Evolutionary conservation across 352 stramenopile species (phyloP), one percentile per base, ranked within the genome.

Genomic region (Pythium scleroteichum): DNA sequence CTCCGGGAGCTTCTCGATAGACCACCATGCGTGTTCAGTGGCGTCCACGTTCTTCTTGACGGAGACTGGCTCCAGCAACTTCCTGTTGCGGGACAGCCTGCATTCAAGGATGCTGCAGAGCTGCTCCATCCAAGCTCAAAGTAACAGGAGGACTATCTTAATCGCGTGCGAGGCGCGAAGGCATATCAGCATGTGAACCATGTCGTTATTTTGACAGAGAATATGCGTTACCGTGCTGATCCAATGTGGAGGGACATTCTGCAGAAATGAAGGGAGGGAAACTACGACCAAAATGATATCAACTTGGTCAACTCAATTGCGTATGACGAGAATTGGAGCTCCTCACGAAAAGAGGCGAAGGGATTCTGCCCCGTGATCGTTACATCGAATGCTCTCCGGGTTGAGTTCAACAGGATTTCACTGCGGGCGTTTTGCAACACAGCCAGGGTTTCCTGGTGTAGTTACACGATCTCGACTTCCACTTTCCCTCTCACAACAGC

Each of bases 11-110:
- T 52, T 2, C n/a, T 44, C 16, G 32, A 29, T n/a, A 12, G 51
- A 20, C 35, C 53, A 13, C n/a, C 7, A 6, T 16, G 38, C 13
- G 46, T 42, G 5, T 71, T 69, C 22, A 49, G 60, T 42, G 59
- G 68, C 16, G 27, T 71, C 24, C 58, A 74, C 29, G 24, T 70
- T 10, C 40, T 69, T 16, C 53, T 75, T 8, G 68, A 62, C 6
- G 68, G 68, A 47, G 68, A 71, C 29, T 75, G 68, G 68, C 22
- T 71, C 0, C 62, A 71, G 26, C 68, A 71, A 32, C 41, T 69
- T 48, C 63, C 68, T 42, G 63, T 75, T 0, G 54, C 55, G 0
- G 62, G 62, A 0, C 41, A 64, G 12, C 66, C 66, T 23, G 52
- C 35, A 10, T 73, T 58, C 38, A 23, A 45, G 17, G 0, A n/a